These are phyloP conservation scores for Mycosphaerelloides madeirae DNA, from an alignment of 2,329 filamentous ascomycete species.

Conservation along the genomic window DNA sequence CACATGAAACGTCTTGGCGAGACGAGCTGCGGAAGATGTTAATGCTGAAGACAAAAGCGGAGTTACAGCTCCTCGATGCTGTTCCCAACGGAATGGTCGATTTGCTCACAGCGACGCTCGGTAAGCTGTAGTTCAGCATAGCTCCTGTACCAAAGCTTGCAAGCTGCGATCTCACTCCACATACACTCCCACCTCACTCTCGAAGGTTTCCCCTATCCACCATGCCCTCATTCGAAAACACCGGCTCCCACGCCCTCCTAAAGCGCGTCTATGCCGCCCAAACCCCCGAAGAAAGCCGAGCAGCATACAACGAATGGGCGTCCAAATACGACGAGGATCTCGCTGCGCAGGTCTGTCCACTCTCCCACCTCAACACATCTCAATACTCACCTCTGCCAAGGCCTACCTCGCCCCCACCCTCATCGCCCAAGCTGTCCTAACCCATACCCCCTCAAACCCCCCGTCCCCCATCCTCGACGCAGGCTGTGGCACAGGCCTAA, in stretches of 20 bases:
- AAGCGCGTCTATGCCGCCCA: not conserved
- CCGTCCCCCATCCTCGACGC: conserved; percentile 11
- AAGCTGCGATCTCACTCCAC: not conserved
- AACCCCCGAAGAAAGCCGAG: not conserved
- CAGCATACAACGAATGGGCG: conserved; percentile 16
- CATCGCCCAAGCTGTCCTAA: conserved; percentile 1
- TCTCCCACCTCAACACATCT: too few species aligned
- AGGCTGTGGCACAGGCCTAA: conserved; percentile 16
- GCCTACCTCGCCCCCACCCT: not conserved
- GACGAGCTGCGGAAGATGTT: conserved; percentile 68
- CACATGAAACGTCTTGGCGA: conserved; percentile 28
- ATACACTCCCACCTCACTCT: not conserved
- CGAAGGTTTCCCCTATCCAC: too few species aligned
- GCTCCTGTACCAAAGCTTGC: not conserved
- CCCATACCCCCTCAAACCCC: not conserved
- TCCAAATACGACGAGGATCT: conserved; percentile 12
- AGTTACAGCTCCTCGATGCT: conserved; percentile 57
- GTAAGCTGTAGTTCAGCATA: not conserved
- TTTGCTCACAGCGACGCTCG: conserved; percentile 13
- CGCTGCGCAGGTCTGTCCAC: too few species aligned
- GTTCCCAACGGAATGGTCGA: conserved; percentile 21
- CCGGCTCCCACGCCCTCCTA: not conserved
- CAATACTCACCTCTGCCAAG: not conserved
- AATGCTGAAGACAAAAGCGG: conserved; percentile 67
- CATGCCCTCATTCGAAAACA: not conserved